Evolutionary conservation across 768 basidiomycete species (phyloP), one percentile per base, ranked within the genome.

Genomic region (Glaciozyma antarctica): DNA sequence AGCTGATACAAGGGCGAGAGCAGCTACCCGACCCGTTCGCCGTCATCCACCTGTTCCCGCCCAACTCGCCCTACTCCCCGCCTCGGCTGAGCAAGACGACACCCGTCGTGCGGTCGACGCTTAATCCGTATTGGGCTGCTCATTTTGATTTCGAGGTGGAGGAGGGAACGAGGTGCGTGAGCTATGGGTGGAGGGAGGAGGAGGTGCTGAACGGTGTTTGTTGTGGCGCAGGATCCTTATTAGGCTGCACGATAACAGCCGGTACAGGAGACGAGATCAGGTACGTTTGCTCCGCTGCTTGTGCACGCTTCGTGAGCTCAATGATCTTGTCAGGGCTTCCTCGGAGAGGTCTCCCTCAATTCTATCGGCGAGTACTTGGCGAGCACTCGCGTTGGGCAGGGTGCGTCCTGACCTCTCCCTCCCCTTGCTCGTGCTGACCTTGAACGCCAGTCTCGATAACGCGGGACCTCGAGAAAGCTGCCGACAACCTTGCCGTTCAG

Each of bases 401-500:
- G 69, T 70, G 17, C 19, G 62, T 32, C 43, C 24, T 15, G 8
- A 3, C 5, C 1, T 10, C 30, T 1, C 16, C 16, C 24, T 44
- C 3, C 32, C 3, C 10, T 6, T 0, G 22, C n/a, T 43, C 6
- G 26, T 49, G 10, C 16, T 9, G 7, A 28, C 15, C 44, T 2
- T 17, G 26, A 53, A 9, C 16, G 9, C 5, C 65, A 70, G 65
- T 53, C 4, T 10, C 52, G 0, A 3, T 71, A 0, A 48, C 55
- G 0, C 61, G 64, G 2, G 54, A 62, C 19, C 62, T 70, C 22
- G 65, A 65, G 26, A 70, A 70, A 19, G 60, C 63, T 0, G 45
- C 61, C 15, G 69, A 64, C 15, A 70, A 70, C 44, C 45, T 63
- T 10, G 69, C 69, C 24, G 69, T 70, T 21, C 61, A 62, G 16